Base-by-base conservation (phyloP, 1,284 basidiomycete species). In the Moesziomyces parantarcticus region DNA sequence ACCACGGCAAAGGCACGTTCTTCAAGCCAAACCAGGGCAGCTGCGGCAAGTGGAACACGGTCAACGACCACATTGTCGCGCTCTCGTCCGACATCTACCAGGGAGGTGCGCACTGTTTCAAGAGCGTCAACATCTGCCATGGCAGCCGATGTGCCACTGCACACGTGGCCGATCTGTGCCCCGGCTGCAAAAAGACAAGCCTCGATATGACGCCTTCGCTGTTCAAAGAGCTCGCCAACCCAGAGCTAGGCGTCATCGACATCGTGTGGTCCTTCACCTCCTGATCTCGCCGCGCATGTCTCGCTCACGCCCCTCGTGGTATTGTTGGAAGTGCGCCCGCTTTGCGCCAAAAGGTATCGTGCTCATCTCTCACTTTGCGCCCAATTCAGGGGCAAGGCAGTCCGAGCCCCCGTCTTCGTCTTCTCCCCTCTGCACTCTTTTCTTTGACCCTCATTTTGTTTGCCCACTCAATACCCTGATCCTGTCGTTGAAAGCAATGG, bases 1-100 rank as follows among this genome's bases (percentile, higher is more conserved):
- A 41, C 47, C n/a, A 34, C 5, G 68, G 68, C 21, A 57, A 65
- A 25, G 68, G 53, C 3, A 71, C 68, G 20, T 71, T 53, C 29
- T 73, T 67, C 60, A 18, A 23, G 5, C 70, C 70, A 18, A 50
- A 62, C 32, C 64, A 59, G 29, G 70, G 70, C 3, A 48, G 60
- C 5, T 74, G 71, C 54, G 71, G 71, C n/a, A 25, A 39, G 18
- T 61, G 58, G 58, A 65, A 69, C 58, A 59, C 34, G 13, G 48
- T 14, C 5, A 40, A 34, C 29, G 71, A 68, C 42, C 52, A 61
- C 50, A 65, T 74, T 36, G 71, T 74, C 7, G 71, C 71, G 0
- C 54, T 74, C 0, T 58, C 58, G 5, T 20, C 41, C 3, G 65
- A 69, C 29, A 54, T 69, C 42, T 74, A 64, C 50, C 22, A 54